Base-by-base conservation (phyloP, 2,329 filamentous ascomycete genomes). In the Aspergillus tanneri region DNA sequence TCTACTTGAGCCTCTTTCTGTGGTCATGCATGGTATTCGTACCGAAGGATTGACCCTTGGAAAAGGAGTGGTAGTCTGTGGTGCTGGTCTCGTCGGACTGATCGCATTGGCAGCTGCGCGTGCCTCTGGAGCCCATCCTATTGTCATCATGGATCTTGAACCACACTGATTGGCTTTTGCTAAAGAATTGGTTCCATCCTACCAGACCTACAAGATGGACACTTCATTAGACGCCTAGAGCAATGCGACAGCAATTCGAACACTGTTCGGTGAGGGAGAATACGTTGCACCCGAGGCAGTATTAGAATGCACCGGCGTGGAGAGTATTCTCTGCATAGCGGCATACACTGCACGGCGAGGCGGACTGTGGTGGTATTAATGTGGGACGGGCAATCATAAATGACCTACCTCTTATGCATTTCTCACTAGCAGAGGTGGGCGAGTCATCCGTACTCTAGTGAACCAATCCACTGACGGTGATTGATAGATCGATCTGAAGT, bases 341-440 rank as follows among this genome's bases (percentile, higher is more conserved):
- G 75, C 76, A 5, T 85, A 76, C 52, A 73, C 76, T 7, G 81
- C 75, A 4, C 70, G 82, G 14, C 71, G 81, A 45, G 82, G 83
- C 4, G 84, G 84, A 74, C 74, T 0, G 70, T 86, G 16, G 80
- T 84, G 69, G 81, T 85, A 82, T 87, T 51, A 84, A 84, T 0
- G 83, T 86, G 1, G 83, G 83, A 2, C 77, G 72, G 53, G 69
- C 77, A 21, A 72, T 80, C 6, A 83, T 86, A 79, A 82, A 86
- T 53, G 84, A 85, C 52, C 55, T 85, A 21, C 83, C 82, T 0
- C 85, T 86, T 53, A 86, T 85, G 83, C 81, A 85, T 60, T 58
- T 85, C 16, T 83, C 79, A 3, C 63, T 85, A 28, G 78, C 80
- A 3, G 82, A 85, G 60, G 67, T 68, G 56, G 51, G 10, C 23